Base-by-base conservation (phyloP, 306 rosid species). In the Morella rubra region DNA sequence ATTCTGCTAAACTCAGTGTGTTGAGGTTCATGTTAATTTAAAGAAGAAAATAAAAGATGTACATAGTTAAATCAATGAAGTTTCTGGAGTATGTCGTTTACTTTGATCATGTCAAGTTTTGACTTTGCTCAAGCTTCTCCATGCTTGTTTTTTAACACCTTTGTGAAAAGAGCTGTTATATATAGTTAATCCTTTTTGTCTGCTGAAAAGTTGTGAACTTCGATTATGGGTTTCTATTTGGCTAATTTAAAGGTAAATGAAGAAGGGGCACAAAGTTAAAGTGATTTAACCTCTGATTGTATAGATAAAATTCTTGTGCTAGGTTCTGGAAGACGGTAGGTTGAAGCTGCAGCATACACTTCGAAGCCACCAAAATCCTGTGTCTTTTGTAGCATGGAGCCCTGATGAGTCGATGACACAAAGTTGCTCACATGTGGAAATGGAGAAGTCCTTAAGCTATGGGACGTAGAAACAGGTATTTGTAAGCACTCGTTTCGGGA, bases 371-470 rank as follows among this genome's bases (percentile, higher is more conserved):
- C 80, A 81, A 58, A 73, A 64, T 47, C 91, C 92, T 51, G 95
- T 94, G 16, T 94, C 97, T 54, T 90, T 87, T 84, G 96, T 94
- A 40, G 96, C 96, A 49, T 94, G 98, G 98, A 92, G 98, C 82
- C 98, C 98, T 4, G n/a, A n/a, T n/a, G n/a, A n/a, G n/a, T n/a
- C n/a, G 96, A 94, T 73, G 97, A 94, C 84, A 75, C 89, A 52
- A 89, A 82, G 87, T 86, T 94, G 80, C 97, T 92, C 44, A 94
- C 98, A 19, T 90, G 97, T 73, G 98, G 98, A 83, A 91, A 94
- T 77, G 77, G 64, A 4, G 97, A 94, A 86, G 98, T 89, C 73
- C 86, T 94, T 76, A 94, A 90, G 86, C 90, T 92, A 76, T 94
- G 97, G 96, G 97, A 94, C 75, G 91, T 88, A 76, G 95, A 94